Evolutionary conservation across 2,329 filamentous ascomycete genomes (phyloP), one percentile per base, ranked within the genome.

Genomic region (Lecanoromycetidae sp.): DNA sequence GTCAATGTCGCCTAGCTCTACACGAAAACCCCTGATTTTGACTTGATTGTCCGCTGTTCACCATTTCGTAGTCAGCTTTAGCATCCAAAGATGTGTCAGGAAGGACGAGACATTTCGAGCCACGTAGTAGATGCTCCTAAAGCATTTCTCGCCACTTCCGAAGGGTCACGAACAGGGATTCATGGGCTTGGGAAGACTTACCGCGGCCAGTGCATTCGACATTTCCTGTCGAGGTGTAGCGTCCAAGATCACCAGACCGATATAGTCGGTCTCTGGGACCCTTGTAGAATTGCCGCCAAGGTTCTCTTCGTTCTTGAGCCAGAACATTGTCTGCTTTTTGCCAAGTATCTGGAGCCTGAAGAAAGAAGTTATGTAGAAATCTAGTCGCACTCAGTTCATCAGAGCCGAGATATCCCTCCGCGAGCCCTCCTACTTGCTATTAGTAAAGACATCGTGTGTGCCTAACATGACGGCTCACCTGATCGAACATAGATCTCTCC

Each of bases 1-100:
- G 63, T 96, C 88, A 55, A 96, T 95, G 56, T 96, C 91, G 53
- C 82, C 83, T 37, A 96, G 79, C 66, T 98, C 91, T 56, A 98
- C 94, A 52, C 90, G 76, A 72, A 95, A 96, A 1, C 90, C 90
- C 51, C 91, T 82, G 55, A 96, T 90, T 71, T 96, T 98, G 68
- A 95, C 85, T 61, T 96, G 90, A 55, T 82, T 76, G 59, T 96
- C 90, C 20, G 79, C 80, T 49, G 91, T n/a, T n/a, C n/a, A n/a
- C n/a, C n/a, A n/a, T n/a, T 75, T 19, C 90, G n/a, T n/a, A n/a
- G n/a, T n/a, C n/a, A n/a, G n/a, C n/a, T n/a, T n/a, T n/a, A n/a
- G n/a, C n/a, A n/a, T n/a, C n/a, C n/a, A n/a, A n/a, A n/a, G n/a
- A n/a, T n/a, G n/a, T n/a, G n/a, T n/a, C n/a, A n/a, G n/a, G n/a